Base-by-base conservation (phyloP, 2,329 filamentous ascomycete genomes). In the Ophiocordyceps australis region DNA sequence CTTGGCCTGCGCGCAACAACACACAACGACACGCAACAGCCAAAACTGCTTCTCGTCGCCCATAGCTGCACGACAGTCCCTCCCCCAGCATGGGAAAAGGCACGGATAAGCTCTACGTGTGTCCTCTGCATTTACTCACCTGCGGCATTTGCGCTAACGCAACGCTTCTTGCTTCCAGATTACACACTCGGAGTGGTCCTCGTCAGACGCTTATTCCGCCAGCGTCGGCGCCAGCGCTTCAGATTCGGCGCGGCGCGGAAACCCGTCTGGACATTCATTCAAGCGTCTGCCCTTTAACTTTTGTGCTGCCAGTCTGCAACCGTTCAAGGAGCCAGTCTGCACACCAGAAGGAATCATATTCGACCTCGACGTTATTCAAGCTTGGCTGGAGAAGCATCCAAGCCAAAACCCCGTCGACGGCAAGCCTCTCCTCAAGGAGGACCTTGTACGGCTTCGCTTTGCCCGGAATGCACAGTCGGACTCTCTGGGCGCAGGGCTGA, bases 111-210 rank as follows among this genome's bases (percentile, higher is more conserved):
- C 47, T 58, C 32, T 58, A 56, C 30, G 52, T 55, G 42, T 34
- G 46, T 19, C 17, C 17, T 19, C 17, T 19, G 17, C 10, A n/a
- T 10, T 19, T 7, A 19, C 17, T 19, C 17, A 10, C 17, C 17
- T 19, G 7, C 17, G 17, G 7, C 17, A n/a, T n/a, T n/a, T n/a
- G n/a, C n/a, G n/a, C n/a, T n/a, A n/a, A n/a, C n/a, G n/a, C n/a
- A n/a, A n/a, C n/a, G n/a, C n/a, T n/a, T n/a, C 25, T 22, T 26
- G 23, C 27, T 20, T 17, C 16, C 28, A 57, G 49, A 98, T 98
- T 44, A 98, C 89, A 28, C 91, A 98, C 56, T 91, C 81, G 21
- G 89, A 98, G 62, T 98, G 89, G 89, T 75, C 82, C 7, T 93
- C 83, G 5, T 72, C 76, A 24, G 85, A 94, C 50, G 74, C 81